Conservation (phyloP, 192 early-diverging fungal genomes). For the Coemansia sp. region DNA sequence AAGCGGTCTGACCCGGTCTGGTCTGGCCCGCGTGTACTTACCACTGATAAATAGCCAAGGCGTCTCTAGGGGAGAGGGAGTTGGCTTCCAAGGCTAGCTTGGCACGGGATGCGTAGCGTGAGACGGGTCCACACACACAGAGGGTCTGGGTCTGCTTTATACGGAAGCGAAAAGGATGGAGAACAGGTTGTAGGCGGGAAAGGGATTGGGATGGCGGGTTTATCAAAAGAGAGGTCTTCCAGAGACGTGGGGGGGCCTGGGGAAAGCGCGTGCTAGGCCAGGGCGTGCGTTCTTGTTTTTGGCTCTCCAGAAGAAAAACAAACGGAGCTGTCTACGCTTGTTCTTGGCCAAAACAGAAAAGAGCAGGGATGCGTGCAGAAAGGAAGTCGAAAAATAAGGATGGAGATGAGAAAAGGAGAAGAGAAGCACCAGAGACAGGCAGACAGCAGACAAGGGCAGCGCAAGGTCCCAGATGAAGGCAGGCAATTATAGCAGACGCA, state of each 20-base stretch:
- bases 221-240: not conserved
- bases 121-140: not conserved
- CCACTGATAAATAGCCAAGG: not conserved
- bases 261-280: not conserved
- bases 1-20: not conserved
- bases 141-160: not conserved
- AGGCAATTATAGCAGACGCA: not conserved
- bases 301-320: slow-evolving; percentile 4
- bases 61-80: not conserved
- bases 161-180: not conserved
- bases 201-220: not conserved
- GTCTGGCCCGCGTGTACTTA: not conserved
- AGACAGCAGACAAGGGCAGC: not conserved
- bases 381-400: slow-evolving; percentile 2
- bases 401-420: slow-evolving; percentile 3
- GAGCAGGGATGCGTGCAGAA: not conserved
- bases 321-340: slow-evolving; percentile 1
- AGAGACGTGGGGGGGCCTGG: not conserved
- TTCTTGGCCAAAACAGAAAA: slow-evolving; percentile 1
- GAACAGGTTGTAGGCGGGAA: not conserved
- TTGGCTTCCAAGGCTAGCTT: not conserved
- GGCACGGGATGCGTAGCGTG: not conserved
- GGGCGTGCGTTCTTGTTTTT: not conserved
- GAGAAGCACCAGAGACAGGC: not conserved
- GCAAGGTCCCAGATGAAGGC: not conserved